A percentile compares a stretch with the other conserved stretches of the same genome.
Conservation (phyloP, 106 monocot species). For the Dioscorea zingiberensis region DNA sequence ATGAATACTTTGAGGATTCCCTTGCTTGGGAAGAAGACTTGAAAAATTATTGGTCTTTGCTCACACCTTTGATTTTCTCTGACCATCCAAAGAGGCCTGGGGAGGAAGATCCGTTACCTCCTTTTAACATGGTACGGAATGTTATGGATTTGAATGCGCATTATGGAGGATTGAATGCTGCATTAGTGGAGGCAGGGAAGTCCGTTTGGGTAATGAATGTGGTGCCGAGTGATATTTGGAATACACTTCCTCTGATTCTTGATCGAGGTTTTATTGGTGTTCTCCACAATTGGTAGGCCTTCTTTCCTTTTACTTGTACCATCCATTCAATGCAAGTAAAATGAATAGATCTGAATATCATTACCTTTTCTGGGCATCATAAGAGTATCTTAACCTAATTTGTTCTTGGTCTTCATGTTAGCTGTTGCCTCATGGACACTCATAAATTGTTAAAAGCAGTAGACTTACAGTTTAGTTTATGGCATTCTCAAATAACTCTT, state of each 20-base stretch:
- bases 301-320: not conserved
- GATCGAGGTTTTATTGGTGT: slow-evolving; percentile 92
- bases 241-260: slow-evolving; percentile 70
- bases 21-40: slow-evolving; percentile 48
- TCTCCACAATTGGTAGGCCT: slow-evolving; percentile 85
- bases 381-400: too few relatives aligned
- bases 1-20: slow-evolving; percentile 61
- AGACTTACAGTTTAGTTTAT: too few relatives aligned
- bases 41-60: slow-evolving; percentile 82
- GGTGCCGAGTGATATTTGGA: slow-evolving; percentile 53
- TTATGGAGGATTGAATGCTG: slow-evolving; percentile 85
- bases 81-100: slow-evolving; percentile 98
- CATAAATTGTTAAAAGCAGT: too few relatives aligned
- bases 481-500: too few relatives aligned
- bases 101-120: slow-evolving; percentile 89
- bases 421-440: too few relatives aligned
- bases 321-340: too few relatives aligned
- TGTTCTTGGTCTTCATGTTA: too few relatives aligned
- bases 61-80: slow-evolving; percentile 88
- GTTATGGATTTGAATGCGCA: slow-evolving; percentile 87
- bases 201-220: slow-evolving; percentile 98
- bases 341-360: too few relatives aligned
- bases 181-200: slow-evolving; percentile 74
- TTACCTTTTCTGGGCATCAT: too few relatives aligned
- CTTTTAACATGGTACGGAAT: slow-evolving; percentile 91